A percentile compares a stretch with the other conserved stretches of the same genome.
Evolutionary conservation across 78 protist genomes (phyloP).

Genomic region (Pigoraptor vietnamica): DNA sequence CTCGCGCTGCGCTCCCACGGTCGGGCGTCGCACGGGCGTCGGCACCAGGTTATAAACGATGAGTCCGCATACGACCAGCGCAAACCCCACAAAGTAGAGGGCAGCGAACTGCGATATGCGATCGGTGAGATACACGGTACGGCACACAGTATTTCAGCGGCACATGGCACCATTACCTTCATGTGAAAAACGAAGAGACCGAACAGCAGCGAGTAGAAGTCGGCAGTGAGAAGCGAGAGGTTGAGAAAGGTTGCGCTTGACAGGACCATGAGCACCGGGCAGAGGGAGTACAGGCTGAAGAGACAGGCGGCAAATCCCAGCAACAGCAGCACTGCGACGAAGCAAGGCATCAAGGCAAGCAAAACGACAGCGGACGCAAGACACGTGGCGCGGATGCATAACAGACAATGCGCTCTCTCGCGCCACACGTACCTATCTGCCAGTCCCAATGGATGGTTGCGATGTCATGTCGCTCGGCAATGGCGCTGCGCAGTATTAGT

Average conservation of each 20-base stretch:
- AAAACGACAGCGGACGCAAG: too few species aligned
- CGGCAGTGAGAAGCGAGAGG: conserved; percentile 76
- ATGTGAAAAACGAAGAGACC: conserved; percentile 42
- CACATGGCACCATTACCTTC: neutral
- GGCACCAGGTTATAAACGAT: neutral
- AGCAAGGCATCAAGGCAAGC: neutral
- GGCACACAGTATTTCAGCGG: neutral
- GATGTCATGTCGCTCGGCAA: neutral
- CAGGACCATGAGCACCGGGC: conserved; percentile 52
- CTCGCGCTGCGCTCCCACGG: neutral
- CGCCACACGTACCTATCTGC: neutral
- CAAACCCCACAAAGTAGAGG: neutral
- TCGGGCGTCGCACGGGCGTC: neutral
- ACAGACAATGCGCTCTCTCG: neutral
- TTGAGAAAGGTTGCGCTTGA: conserved; percentile 66
- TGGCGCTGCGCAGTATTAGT: neutral
- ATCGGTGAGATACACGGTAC: too few species aligned
- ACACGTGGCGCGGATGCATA: neutral
- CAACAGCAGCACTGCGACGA: conserved; percentile 20
- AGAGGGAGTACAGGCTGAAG: conserved; percentile 54
- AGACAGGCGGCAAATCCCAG: conserved; percentile 52
- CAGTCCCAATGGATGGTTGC: neutral
- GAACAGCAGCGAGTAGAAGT: conserved; percentile 55
- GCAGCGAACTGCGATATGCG: neutral
- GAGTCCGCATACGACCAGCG: neutral